Conservation (phyloP, 2,329 filamentous ascomycete species). For the Clarireedia sp. region DNA sequence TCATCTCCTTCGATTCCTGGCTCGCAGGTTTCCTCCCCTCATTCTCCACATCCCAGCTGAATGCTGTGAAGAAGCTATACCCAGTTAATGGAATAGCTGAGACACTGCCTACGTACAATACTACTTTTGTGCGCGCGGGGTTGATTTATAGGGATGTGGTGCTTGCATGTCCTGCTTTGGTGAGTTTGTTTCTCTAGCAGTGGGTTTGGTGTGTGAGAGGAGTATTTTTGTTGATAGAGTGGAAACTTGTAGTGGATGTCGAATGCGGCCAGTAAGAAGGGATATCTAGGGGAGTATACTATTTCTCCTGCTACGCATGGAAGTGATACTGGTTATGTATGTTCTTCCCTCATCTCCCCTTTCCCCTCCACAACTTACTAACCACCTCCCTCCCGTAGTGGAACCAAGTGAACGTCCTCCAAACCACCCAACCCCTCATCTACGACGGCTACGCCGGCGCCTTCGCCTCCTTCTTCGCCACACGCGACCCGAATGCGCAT, state of each 20-base stretch:
- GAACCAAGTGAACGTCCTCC: conserved; percentile 46
- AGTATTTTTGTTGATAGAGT: not conserved
- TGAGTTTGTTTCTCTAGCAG: not conserved
- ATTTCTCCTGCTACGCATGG: conserved; percentile 52
- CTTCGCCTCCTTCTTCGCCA: conserved; percentile 52
- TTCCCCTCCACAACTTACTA: not conserved
- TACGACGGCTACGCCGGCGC: conserved; percentile 52
- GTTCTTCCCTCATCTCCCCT: conserved; percentile 15
- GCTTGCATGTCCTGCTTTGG: conserved; percentile 47
- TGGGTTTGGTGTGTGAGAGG: not conserved
- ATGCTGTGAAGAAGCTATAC: conserved; percentile 38
- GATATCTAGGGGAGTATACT: conserved; percentile 52
- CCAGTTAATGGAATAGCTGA: conserved; percentile 38
- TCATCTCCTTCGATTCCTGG: conserved; percentile 44
- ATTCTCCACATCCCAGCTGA: conserved; percentile 34
- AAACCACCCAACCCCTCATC: conserved; percentile 42
- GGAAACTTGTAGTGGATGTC: conserved; percentile 42
- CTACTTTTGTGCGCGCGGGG: conserved; percentile 44
- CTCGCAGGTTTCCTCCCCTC: conserved; percentile 45
- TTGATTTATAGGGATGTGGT: conserved; percentile 51
- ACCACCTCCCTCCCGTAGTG: conserved; percentile 33
- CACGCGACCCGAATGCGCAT: conserved; percentile 48
- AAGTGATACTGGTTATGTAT: conserved; percentile 47
- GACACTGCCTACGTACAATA: conserved; percentile 39
- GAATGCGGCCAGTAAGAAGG: conserved; percentile 34